Conservation (phyloP, 2,329 filamentous ascomycete species). For the Intubia oerlemansii region DNA sequence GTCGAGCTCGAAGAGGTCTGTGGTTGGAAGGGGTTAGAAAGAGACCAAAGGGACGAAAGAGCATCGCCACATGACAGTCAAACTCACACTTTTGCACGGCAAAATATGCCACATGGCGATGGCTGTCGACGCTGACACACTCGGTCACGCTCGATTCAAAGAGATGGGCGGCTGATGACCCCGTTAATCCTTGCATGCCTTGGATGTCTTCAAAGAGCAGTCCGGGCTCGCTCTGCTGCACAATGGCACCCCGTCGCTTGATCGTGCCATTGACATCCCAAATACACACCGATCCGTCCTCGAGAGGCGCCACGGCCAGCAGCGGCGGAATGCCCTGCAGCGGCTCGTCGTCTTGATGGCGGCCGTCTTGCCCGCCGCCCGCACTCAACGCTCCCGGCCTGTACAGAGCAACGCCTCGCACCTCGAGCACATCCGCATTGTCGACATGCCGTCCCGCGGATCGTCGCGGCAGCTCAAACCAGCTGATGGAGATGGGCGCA, state of each 20-base stretch:
- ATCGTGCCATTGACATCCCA: conserved; percentile 52
- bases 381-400: conserved; percentile 22
- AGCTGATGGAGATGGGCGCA: conserved; percentile 51
- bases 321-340: conserved; percentile 14
- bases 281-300: conserved; percentile 71
- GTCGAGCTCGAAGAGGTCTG: conserved; percentile 60
- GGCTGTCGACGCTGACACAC: conserved; percentile 59
- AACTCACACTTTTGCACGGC: too few species aligned
- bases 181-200: too few species aligned
- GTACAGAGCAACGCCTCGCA: conserved; percentile 52
- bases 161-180: too few species aligned
- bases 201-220: conserved; percentile 37
- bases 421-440: conserved; percentile 32
- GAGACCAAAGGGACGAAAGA: too few species aligned
- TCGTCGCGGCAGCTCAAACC: conserved; percentile 45
- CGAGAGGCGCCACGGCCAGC: conserved; percentile 54
- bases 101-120: conserved; percentile 49
- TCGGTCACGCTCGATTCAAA: conserved; percentile 52
- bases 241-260: conserved; percentile 34
- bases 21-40: too few species aligned
- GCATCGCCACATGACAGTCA: conserved; percentile 11
- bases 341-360: neutral
- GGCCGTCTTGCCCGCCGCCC: neutral
- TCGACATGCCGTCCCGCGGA: conserved; percentile 12
- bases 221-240: conserved; percentile 43